phyloP scores from a whole-genome alignment of 1,284 basidiomycete species.

The Sparassis latifolia region DNA sequence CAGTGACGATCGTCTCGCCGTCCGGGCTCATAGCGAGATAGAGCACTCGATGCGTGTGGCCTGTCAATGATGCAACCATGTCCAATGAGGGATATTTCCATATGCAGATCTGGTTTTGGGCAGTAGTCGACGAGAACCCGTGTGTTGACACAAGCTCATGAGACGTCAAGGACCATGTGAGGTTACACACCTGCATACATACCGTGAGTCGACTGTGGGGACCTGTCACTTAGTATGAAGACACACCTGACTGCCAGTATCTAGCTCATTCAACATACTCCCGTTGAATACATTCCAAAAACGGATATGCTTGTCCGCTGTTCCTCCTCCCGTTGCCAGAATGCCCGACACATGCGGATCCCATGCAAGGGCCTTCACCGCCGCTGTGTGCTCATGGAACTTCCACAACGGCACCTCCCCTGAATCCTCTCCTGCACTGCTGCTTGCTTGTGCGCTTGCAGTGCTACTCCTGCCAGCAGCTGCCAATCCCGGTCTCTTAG shows the following conservation, averaged over 20 bases:
- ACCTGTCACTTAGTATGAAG: too few species aligned
- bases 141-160: conserved; percentile 98
- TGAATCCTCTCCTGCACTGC: conserved; percentile 31
- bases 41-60: conserved; percentile 91
- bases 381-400: conserved; percentile 94
- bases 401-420: conserved; percentile 77
- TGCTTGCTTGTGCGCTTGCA: conserved; percentile 22
- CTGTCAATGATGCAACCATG: conserved; percentile 91
- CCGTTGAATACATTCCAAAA: conserved; percentile 97
- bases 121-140: conserved; percentile 89
- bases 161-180: conserved; percentile 93
- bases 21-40: conserved; percentile 97
- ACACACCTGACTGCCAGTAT: conserved; percentile 86
- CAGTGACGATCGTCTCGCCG: conserved; percentile 96
- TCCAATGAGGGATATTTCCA: conserved; percentile 95
- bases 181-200: conserved; percentile 80
- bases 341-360: conserved; percentile 92
- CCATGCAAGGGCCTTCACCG: conserved; percentile 98
- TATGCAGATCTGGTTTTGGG: conserved; percentile 97
- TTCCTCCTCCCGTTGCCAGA: conserved; percentile 95
- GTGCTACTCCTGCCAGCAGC: conserved; percentile 21
- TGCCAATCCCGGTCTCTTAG: conserved; percentile 35
- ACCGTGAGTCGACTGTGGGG: too few species aligned
- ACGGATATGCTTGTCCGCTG: conserved; percentile 94
- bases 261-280: conserved; percentile 76